A percentile compares a stretch with the other conserved stretches of the same genome.
Evolutionary conservation across 2,329 filamentous ascomycete species (phyloP).

Genomic region (Penicillium sp.): DNA sequence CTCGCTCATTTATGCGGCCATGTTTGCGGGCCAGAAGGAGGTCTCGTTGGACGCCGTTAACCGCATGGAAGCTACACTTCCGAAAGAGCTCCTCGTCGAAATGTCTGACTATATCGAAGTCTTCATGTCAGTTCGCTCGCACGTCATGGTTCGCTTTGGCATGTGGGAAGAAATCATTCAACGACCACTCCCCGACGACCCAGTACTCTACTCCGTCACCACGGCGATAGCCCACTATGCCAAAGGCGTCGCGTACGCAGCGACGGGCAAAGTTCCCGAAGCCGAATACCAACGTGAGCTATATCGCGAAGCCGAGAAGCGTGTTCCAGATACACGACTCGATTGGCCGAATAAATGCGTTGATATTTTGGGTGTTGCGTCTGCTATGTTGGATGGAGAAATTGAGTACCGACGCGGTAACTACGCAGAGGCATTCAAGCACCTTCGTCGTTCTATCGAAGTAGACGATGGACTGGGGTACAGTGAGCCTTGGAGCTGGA

Average conservation of each 20-base stretch:
- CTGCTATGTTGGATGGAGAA: conserved; percentile 72
- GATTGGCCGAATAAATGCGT: conserved; percentile 70
- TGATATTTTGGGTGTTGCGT: conserved; percentile 66
- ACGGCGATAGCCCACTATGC: conserved; percentile 72
- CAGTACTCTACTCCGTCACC: conserved; percentile 68
- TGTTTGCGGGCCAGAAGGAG: conserved; percentile 71
- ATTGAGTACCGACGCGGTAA: conserved; percentile 69
- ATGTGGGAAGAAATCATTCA: conserved; percentile 68
- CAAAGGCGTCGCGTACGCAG: conserved; percentile 68
- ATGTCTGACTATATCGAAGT: conserved; percentile 82
- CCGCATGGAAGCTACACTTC: conserved; percentile 65
- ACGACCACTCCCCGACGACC: conserved; percentile 61
- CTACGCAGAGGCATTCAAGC: conserved; percentile 61
- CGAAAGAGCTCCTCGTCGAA: conserved; percentile 68
- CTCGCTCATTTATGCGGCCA: conserved; percentile 75
- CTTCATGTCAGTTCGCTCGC: conserved; percentile 69
- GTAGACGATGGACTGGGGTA: conserved; percentile 69
- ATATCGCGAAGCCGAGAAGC: conserved; percentile 57
- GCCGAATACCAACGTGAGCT: conserved; percentile 57
- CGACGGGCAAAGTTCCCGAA: conserved; percentile 57
- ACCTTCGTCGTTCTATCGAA: conserved; percentile 61
- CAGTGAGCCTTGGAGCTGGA: conserved; percentile 79
- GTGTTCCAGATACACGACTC: conserved; percentile 63
- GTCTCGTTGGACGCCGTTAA: conserved; percentile 65
- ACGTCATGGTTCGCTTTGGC: conserved; percentile 75